Conservation (phyloP, 805 yeast genomes). For the Myxozyma vanderwaltii region DNA sequence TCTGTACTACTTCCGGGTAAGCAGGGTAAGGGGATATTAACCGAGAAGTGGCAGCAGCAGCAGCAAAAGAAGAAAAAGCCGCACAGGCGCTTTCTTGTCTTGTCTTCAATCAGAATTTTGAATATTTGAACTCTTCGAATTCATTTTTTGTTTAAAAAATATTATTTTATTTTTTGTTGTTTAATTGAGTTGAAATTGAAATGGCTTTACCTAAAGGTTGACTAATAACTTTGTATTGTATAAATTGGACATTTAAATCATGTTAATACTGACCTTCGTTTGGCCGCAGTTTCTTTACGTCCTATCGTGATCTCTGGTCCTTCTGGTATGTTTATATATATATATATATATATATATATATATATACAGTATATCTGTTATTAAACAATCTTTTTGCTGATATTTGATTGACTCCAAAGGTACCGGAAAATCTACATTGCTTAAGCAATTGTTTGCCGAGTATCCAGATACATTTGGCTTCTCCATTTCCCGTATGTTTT, state of each 20-base stretch:
- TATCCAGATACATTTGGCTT: constrained; percentile 90
- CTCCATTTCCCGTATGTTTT: constrained; percentile 79
- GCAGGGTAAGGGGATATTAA: background rate
- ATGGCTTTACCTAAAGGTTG: constrained; percentile 2
- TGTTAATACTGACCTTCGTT: background rate
- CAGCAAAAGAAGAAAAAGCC: background rate
- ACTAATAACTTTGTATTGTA: background rate
- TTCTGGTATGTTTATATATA: constrained; percentile 52
- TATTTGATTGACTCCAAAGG: no score
- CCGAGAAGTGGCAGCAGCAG: background rate
- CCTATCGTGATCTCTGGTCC: constrained; percentile 98
- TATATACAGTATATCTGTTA: no score
- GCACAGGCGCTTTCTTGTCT: background rate
- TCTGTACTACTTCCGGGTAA: no score
- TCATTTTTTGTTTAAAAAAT: no score
- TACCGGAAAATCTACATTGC: constrained; percentile 91
- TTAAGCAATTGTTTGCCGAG: constrained; percentile 87
- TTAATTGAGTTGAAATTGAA: no score
- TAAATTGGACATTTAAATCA: background rate
- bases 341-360: background rate
- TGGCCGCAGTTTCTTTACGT: constrained; percentile 20
- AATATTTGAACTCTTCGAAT: no score
- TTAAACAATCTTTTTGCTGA: no score
- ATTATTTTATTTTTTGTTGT: no score
- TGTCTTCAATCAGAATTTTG: no score